Base-by-base conservation (phyloP, 2,329 filamentous ascomycete species). In the Talaromyces sp. region DNA sequence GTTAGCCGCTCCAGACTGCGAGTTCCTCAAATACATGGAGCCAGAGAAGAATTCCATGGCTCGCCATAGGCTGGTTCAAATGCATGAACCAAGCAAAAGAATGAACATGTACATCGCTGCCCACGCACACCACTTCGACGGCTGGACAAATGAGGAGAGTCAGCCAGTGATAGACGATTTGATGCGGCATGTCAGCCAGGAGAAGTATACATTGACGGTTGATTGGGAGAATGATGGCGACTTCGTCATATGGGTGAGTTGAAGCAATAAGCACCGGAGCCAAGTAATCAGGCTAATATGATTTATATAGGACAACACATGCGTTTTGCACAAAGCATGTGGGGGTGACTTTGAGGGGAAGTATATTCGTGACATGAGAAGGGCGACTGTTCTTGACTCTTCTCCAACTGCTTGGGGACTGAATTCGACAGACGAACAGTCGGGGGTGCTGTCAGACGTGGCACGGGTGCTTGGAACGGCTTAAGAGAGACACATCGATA, bases 371-470 rank as follows among this genome's bases (percentile, higher is more conserved):
- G 82, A 85, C 66, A 75, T 85, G 76, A 69, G 83, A 46, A 70
- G 83, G 60, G 78, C 80, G 4, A 84, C 81, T 1, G 81, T 84
- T 1, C 78, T 84, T 65, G 82, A 79, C 66, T 67, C 66, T 15
- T 76, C 75, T 58, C 58, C 60, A 9, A 65, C 67, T 25, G 75
- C 74, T 36, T 78, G 75, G 75, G 77, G 78, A 2, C 62, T 77
- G 60, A 80, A 79, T 64, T 31, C 43, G 25, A 17, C 10, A 31
- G 22, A 48, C 17, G 13, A 48, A 13, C 5, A 48, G n/a, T 25
- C 43, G 13, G 43, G 43, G 15, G 43, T 48, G 25, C 43, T 48
- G 28, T 48, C 43, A 31, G 43, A 48, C 22, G 43, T 48, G 9
- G 43, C 43, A 31, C 22, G 22, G 13, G 43, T 48, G 22, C 43